phyloP scores from a whole-genome alignment of 805 yeast species.

The Lipomyces anomalus region DNA sequence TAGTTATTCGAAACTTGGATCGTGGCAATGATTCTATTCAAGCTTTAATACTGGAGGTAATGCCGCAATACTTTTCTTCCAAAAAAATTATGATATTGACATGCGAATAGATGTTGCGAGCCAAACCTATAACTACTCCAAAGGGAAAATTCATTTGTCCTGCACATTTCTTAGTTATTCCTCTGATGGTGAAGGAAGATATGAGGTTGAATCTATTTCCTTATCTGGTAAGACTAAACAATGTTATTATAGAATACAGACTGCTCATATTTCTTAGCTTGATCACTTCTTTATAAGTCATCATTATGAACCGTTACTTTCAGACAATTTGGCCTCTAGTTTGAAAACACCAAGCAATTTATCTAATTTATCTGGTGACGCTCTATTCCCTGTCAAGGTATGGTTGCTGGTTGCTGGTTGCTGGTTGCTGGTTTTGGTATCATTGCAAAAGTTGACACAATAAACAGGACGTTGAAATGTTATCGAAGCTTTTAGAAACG shows the following conservation, averaged over 20 bases:
- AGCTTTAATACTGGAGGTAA: constrained; percentile 19
- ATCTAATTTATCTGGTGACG: too few relatives aligned
- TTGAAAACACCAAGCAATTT: constrained; percentile 4
- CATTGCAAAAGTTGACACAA: neutral
- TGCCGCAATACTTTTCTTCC: neutral
- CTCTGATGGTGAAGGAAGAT: constrained; percentile 2
- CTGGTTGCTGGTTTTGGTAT: neutral
- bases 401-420: neutral
- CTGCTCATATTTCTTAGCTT: constrained; percentile 5
- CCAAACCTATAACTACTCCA: constrained; percentile 7
- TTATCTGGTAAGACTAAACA: constrained; percentile 9
- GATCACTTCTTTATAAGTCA: constrained; percentile 21
- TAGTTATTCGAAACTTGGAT: constrained; percentile 15
- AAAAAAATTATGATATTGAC: neutral
- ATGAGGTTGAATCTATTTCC: constrained; percentile 9
- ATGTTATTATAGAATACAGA: too few relatives aligned
- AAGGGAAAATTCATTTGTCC: constrained; percentile 11
- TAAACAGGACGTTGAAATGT: constrained; percentile 8
- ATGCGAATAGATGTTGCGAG: constrained; percentile 8
- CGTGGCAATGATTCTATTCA: constrained; percentile 18
- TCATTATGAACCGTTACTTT: constrained; percentile 7
- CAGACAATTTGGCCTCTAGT: neutral
- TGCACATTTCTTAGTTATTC: constrained; percentile 14
- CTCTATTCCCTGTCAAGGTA: constrained; percentile 2
- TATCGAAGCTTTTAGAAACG: constrained; percentile 10